phyloP scores from a whole-genome alignment of 1,284 basidiomycete species.

The Heliocybe sulcata region DNA sequence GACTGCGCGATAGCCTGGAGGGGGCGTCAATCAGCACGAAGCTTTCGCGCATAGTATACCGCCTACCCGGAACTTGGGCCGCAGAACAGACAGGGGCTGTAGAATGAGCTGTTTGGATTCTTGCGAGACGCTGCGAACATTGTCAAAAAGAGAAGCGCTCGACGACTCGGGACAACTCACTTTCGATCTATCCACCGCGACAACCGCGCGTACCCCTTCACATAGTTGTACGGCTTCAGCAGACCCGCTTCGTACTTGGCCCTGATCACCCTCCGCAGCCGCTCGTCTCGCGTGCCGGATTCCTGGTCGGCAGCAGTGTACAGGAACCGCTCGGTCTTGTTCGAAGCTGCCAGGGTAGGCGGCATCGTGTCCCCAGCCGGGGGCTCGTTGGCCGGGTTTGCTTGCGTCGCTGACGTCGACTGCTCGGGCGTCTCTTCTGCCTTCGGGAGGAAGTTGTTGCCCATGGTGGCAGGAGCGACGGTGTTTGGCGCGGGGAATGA shows the following conservation, averaged over 20 bases:
- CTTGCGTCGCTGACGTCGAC: conserved; percentile 8
- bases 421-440: conserved; percentile 1
- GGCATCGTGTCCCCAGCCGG: conserved; percentile 12
- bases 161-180: conserved; percentile 29
- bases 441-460: neutral
- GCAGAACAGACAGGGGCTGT: conserved; percentile 82
- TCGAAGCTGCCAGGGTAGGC: conserved; percentile 56
- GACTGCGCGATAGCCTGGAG: conserved; percentile 80
- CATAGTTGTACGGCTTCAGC: conserved; percentile 94
- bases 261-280: conserved; percentile 87
- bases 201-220: conserved; percentile 86
- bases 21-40: neutral
- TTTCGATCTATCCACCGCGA: conserved; percentile 95
- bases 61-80: conserved; percentile 84
- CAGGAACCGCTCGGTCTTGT: conserved; percentile 83
- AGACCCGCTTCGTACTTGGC: conserved; percentile 97
- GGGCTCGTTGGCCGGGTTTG: conserved; percentile 13
- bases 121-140: conserved; percentile 62
- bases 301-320: conserved; percentile 95
- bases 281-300: conserved; percentile 84
- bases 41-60: neutral
- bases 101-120: conserved; percentile 88
- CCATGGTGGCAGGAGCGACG: neutral
- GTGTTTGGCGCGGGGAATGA: conserved; percentile 17
- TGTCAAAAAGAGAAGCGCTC: neutral